Conservation (phyloP, 2,329 filamentous ascomycete genomes). For the Colletotrichum somersetense region DNA sequence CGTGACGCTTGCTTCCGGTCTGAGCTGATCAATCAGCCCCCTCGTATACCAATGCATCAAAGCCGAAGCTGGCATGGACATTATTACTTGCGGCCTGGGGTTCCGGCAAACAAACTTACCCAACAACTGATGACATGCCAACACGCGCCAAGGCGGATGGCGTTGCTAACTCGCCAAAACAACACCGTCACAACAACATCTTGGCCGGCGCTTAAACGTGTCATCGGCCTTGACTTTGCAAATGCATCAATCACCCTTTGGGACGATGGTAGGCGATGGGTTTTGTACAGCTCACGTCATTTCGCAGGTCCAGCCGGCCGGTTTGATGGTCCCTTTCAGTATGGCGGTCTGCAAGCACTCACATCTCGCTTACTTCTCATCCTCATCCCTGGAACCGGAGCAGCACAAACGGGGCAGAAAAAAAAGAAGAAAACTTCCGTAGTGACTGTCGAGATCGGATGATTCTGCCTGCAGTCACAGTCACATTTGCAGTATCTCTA, state of each 20-base stretch:
- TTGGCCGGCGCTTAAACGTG: conserved; percentile 28
- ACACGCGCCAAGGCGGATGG: conserved; percentile 10
- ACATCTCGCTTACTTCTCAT: conserved; percentile 17
- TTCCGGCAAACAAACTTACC: background rate
- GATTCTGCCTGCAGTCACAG: conserved; percentile 25
- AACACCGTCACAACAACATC: conserved; percentile 17
- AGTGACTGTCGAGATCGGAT: conserved; percentile 29
- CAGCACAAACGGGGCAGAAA: background rate
- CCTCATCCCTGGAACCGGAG: conserved; percentile 16
- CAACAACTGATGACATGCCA: conserved; percentile 23
- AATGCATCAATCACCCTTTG: conserved; percentile 21
- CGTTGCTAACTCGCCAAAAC: conserved; percentile 17
- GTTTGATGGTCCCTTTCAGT: conserved; percentile 24
- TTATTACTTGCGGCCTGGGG: conserved; percentile 9
- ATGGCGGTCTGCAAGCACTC: conserved; percentile 40
- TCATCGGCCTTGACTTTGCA: conserved; percentile 18
- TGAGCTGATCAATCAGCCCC: conserved; percentile 23
- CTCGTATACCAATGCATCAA: conserved; percentile 12
- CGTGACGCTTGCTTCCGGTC: conserved; percentile 13
- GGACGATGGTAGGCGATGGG: conserved; percentile 3
- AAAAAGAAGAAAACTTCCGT: background rate
- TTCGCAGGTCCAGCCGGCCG: conserved; percentile 17
- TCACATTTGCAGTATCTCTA: conserved; percentile 21
- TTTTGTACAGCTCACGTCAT: conserved; percentile 30
- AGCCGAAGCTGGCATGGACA: conserved; percentile 8